Evolutionary conservation across 2,329 filamentous ascomycete genomes (phyloP).

Genomic region (Catunica adiposa): DNA sequence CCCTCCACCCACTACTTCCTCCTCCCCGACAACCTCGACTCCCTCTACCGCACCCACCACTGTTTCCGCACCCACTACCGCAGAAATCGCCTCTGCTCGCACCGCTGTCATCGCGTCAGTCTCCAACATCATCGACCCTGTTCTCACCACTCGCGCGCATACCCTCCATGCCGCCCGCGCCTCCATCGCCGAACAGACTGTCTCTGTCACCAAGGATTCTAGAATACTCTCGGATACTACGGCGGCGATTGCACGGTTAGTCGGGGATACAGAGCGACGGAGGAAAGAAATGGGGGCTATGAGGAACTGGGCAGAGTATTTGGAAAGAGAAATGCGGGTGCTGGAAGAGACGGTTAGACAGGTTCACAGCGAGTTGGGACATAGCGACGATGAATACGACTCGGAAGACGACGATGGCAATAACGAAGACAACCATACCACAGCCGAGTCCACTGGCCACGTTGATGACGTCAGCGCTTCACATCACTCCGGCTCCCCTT

Average conservation of each 20-base stretch:
- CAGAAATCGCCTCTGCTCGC: slow-evolving; percentile 39
- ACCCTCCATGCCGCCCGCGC: slow-evolving; percentile 53
- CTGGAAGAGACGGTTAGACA: slow-evolving; percentile 48
- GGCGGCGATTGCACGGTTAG: slow-evolving; percentile 42
- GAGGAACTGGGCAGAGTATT: slow-evolving; percentile 75
- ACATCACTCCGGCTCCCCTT: too few relatives aligned
- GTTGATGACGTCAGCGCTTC: background rate
- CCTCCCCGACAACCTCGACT: background rate
- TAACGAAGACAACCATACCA: background rate
- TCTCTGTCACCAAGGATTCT: background rate
- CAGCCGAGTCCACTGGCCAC: background rate
- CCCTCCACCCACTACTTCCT: background rate
- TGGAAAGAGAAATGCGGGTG: slow-evolving; percentile 50
- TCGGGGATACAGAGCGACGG: slow-evolving; percentile 42
- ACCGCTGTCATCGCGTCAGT: slow-evolving; percentile 44
- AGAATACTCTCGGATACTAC: slow-evolving; percentile 27
- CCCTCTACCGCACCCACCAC: background rate
- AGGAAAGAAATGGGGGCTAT: slow-evolving; percentile 68
- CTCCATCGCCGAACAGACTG: slow-evolving; percentile 43
- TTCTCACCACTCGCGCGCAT: slow-evolving; percentile 49
- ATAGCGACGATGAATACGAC: slow-evolving; percentile 9
- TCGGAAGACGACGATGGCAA: slow-evolving; percentile 15
- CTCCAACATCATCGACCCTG: slow-evolving; percentile 51
- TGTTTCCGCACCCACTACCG: slow-evolving; percentile 25
- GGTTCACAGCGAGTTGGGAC: background rate